Conservation (phyloP, 2,329 filamentous ascomycete genomes). For the Penicillium sp. region DNA sequence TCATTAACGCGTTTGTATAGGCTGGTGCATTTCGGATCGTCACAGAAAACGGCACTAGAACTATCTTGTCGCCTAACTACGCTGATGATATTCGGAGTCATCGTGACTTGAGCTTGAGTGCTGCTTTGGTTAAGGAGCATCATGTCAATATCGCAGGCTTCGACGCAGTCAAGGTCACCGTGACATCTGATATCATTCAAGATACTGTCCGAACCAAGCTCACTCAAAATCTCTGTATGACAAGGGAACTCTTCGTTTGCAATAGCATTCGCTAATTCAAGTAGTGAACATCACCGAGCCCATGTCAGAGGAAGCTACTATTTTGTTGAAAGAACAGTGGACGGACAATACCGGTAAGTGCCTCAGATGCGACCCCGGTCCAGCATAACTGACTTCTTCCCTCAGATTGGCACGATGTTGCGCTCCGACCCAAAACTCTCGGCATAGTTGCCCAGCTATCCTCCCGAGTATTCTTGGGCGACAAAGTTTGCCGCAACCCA, state of each 20-base stretch:
- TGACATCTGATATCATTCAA: constrained; percentile 12
- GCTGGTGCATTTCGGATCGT: constrained; percentile 12
- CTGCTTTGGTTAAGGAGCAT: constrained; percentile 11
- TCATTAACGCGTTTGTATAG: neutral
- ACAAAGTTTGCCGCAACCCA: constrained; percentile 15
- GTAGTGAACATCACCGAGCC: constrained; percentile 10
- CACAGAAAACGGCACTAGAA: constrained; percentile 19
- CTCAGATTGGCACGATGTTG: constrained; percentile 15
- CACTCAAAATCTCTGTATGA: constrained; percentile 21
- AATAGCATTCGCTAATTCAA: neutral
- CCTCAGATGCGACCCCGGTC: neutral
- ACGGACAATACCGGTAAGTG: constrained; percentile 5
- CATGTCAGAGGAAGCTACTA: constrained; percentile 7
- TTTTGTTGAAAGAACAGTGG: constrained; percentile 8
- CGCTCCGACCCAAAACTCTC: constrained; percentile 9
- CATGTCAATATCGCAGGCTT: constrained; percentile 17
- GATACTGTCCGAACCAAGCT: constrained; percentile 22
- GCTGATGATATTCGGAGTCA: constrained; percentile 23
- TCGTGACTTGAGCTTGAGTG: constrained; percentile 15
- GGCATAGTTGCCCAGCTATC: constrained; percentile 17
- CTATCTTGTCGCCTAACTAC: constrained; percentile 19
- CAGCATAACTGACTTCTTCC: neutral
- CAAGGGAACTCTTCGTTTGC: neutral
- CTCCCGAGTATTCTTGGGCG: constrained; percentile 14
- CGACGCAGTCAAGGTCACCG: constrained; percentile 16